Base-by-base conservation (phyloP, 345 rosid species). In the Erucastrum elatum region DNA sequence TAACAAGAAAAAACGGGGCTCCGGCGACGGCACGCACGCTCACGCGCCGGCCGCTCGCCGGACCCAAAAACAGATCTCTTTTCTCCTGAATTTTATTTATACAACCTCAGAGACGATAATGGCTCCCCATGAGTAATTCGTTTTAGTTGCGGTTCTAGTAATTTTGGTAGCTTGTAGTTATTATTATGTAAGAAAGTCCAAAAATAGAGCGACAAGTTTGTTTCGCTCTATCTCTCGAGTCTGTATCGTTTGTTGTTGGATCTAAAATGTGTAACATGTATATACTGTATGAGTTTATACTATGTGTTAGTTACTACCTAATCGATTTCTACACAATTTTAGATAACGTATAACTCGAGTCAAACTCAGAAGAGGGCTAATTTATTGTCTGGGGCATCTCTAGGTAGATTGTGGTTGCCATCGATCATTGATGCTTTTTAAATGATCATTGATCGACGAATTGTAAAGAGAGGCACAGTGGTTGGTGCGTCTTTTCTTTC, bases 281-380 rank as follows among this genome's bases (percentile, higher is more conserved):
- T 37, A 37, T 37, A 37, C 11, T 29, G 31, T 39, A 39, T 39
- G 44, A 76, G 31, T 34, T 68, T 58, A 17, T 59, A 75, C 34
- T 41, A 37, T 56, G 26, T 67, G 2, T n/a, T 66, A n/a, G 63
- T 27, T 60, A 72, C 75, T 29, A 72, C 27, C 34, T 56, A 56
- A 53, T 53, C 58, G 58, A 46, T 46, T 46, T 46, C 55, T 46
- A 46, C 15, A n/a, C 56, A 49, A 53, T 9, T 56, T 17, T 8
- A 17, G 61, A 17, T 17, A 56, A 56, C 16, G 56, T n/a, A 0
- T n/a, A 12, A 46, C 16, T 46, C 10, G 7, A 8, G 7, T 4
- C 5, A 46, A 46, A 12, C 55, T 56, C 61, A 9, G 26, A 56
- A 17, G 61, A 56, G 29, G 11, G 29, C 12, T 56, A 8, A 56